Percentiles rank a stretch among this genome's conserved stretches.
Evolutionary conservation across 2,329 filamentous ascomycete species (phyloP).

Genomic region (Huntiella savannae): DNA sequence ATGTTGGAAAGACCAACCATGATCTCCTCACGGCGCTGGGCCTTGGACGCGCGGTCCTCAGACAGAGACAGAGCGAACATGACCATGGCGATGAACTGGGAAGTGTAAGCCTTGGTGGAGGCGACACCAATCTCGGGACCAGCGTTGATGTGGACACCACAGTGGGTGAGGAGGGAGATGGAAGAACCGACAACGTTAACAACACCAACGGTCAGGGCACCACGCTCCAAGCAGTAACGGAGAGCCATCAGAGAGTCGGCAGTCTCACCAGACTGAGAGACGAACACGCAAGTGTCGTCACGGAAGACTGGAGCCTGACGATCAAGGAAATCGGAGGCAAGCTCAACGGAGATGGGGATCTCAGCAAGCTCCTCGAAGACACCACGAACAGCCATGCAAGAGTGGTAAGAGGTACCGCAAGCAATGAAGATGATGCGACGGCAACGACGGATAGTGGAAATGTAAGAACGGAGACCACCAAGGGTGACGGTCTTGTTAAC

Average conservation of each 20-base stretch:
- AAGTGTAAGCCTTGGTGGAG: constrained; percentile 98
- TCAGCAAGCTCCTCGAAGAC: constrained; percentile 95
- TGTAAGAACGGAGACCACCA: constrained; percentile 89
- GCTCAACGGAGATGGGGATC: constrained; percentile 90
- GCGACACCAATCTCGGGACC: constrained; percentile 97
- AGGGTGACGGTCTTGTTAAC: constrained; percentile 90
- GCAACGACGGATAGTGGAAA: constrained; percentile 89
- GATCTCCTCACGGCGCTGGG: constrained; percentile 79
- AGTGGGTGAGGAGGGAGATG: constrained; percentile 97
- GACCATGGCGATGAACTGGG: constrained; percentile 98
- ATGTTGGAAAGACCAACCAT: constrained; percentile 81
- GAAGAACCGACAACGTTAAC: constrained; percentile 98
- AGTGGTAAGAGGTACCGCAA: constrained; percentile 96
- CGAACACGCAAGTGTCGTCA: constrained; percentile 96
- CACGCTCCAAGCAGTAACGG: constrained; percentile 93
- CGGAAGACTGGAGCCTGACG: constrained; percentile 94
- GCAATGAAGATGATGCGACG: constrained; percentile 97
- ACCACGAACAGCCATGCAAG: constrained; percentile 97
- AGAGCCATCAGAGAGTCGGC: constrained; percentile 94
- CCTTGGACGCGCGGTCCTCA: constrained; percentile 92
- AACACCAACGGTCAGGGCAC: constrained; percentile 89
- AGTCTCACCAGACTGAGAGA: constrained; percentile 96
- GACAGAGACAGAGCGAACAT: constrained; percentile 96
- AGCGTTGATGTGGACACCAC: constrained; percentile 98
- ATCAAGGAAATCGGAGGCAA: constrained; percentile 96